Evolutionary conservation across 2,329 filamentous ascomycete genomes (phyloP).

Genomic region (Cytospora piceae): DNA sequence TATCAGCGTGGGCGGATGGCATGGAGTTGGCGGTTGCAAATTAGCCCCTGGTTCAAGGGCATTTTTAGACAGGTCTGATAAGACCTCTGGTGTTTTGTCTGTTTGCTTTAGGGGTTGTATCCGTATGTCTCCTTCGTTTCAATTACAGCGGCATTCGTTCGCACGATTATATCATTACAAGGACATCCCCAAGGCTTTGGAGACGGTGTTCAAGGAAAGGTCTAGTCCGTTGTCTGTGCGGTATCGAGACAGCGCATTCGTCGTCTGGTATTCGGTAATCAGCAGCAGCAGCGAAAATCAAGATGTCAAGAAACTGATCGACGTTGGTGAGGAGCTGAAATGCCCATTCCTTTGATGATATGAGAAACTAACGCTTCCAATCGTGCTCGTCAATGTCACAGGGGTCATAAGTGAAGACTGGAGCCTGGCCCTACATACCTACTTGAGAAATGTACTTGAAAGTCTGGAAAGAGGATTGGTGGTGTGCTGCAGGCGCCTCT

Average conservation of each 20-base stretch:
- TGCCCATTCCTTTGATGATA: background rate
- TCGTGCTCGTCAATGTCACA: background rate
- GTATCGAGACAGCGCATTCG: background rate
- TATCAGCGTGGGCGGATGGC: constrained; percentile 12
- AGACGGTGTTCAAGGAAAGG: background rate
- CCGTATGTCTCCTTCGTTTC: background rate
- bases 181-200: constrained; percentile 12
- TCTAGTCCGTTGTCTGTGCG: background rate
- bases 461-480: too few species aligned
- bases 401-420: background rate
- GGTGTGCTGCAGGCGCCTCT: too few species aligned
- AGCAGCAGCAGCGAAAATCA: background rate
- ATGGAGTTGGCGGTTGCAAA: constrained; percentile 6
- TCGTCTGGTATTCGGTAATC: background rate
- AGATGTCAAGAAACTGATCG: background rate
- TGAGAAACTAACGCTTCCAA: background rate
- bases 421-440: too few species aligned
- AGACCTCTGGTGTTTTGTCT: background rate
- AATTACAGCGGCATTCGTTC: constrained; percentile 18
- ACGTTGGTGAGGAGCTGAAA: background rate
- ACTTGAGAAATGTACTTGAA: too few species aligned
- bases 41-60: background rate
- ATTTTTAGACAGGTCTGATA: background rate
- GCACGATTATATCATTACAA: background rate
- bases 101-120: background rate